These are phyloP conservation scores for Ceratobasidium theobromae DNA, from an alignment of 1,284 basidiomycete genomes.

Conservation along the genomic window DNA sequence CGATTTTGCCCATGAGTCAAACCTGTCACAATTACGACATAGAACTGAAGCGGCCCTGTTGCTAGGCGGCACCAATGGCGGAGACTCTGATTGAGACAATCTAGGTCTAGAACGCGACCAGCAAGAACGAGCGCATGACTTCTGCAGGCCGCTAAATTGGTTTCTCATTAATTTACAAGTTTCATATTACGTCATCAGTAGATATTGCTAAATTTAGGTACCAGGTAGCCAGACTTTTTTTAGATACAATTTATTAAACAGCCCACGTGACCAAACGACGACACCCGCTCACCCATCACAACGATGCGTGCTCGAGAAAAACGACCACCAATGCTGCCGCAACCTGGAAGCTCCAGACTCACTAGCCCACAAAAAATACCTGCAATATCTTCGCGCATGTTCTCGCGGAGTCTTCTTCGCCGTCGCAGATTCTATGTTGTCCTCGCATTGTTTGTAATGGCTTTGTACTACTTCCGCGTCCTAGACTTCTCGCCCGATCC, in stretches of 20 bases:
- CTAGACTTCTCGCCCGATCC: background rate
- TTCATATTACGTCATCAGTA: no score
- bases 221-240: background rate
- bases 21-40: no score
- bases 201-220: no score
- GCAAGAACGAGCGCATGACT: no score
- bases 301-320: slow-evolving; percentile 11
- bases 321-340: slow-evolving; percentile 16
- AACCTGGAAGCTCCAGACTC: slow-evolving; percentile 12
- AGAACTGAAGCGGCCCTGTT: no score
- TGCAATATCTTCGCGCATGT: slow-evolving; percentile 13
- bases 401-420: slow-evolving; percentile 24
- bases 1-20: no score
- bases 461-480: slow-evolving; percentile 25
- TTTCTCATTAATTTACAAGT: no score
- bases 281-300: background rate
- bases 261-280: background rate
- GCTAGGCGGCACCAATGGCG: no score
- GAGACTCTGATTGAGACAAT: no score
- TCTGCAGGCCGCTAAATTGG: no score
- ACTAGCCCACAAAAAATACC: background rate
- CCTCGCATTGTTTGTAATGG: slow-evolving; percentile 12
- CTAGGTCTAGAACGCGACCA: no score
- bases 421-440: slow-evolving; percentile 24
- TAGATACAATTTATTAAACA: no score